Percentiles rank a stretch among this genome's conserved stretches.
phyloP scores from a whole-genome alignment of 1,284 basidiomycete species.

The Mrakiaceae sp. region DNA sequence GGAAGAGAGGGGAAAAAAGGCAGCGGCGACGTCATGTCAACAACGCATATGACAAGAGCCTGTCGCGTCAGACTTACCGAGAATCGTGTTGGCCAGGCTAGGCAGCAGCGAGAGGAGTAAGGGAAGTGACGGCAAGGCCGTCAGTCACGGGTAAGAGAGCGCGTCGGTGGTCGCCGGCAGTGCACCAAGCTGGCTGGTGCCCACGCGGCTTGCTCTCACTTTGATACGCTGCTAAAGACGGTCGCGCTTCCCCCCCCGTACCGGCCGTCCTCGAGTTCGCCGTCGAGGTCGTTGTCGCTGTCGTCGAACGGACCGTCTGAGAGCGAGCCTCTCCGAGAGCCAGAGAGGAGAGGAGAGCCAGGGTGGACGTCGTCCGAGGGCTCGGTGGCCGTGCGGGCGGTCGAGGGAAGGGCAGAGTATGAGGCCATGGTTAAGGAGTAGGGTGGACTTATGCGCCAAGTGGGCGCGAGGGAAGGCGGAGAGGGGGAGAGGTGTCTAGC shows the following conservation, averaged over 20 bases:
- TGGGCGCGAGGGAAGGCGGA: no score
- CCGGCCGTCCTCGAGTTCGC: slow-evolving; percentile 1
- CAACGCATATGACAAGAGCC: neutral
- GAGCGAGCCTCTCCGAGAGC: no score
- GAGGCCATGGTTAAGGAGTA: no score
- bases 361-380: no score
- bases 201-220: neutral
- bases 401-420: no score
- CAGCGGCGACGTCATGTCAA: neutral
- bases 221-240: slow-evolving; percentile 10
- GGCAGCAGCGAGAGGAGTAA: neutral
- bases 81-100: slow-evolving; percentile 10
- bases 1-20: neutral
- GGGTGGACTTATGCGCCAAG: no score
- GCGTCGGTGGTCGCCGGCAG: no score
- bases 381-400: no score
- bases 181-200: neutral
- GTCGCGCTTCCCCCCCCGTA: slow-evolving; percentile 6
- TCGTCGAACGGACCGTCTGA: neutral
- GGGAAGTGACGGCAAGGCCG: neutral
- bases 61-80: neutral
- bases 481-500: no score
- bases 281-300: neutral
- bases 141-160: no score
- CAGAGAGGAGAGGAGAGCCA: no score